phyloP scores from a whole-genome alignment of 306 rosid species.

The Castanospermum australe region DNA sequence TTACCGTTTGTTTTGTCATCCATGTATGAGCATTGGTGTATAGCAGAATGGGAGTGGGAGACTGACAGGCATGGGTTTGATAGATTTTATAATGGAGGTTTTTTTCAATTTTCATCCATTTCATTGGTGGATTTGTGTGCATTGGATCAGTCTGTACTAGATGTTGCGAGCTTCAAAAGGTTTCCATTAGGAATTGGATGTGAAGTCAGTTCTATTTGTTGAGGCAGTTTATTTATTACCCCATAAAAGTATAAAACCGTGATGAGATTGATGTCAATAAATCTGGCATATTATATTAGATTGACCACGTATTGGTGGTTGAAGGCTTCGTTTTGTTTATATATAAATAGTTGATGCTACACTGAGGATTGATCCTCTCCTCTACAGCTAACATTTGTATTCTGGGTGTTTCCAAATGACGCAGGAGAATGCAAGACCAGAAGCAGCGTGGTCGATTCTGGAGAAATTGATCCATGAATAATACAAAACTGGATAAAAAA shows the following conservation, averaged over 20 bases:
- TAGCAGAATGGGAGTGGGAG: neutral
- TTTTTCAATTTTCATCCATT: neutral
- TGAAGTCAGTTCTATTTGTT: neutral
- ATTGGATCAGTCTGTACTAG: neutral
- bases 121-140: neutral
- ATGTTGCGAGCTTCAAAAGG: conserved; percentile 4
- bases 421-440: conserved; percentile 76
- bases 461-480: conserved; percentile 46
- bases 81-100: neutral
- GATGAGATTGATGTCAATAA: neutral
- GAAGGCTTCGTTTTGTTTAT: neutral
- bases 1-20: neutral
- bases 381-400: neutral
- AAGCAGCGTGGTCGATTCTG: conserved; percentile 72
- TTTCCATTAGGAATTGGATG: neutral
- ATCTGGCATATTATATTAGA: neutral
- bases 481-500: conserved; percentile 21
- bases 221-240: neutral
- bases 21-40: neutral
- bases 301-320: neutral
- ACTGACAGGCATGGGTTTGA: neutral
- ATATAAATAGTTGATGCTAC: neutral
- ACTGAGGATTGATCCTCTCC: neutral
- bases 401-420: conserved; percentile 2
- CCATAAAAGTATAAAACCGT: too few relatives aligned